A percentile compares a stretch with the other conserved stretches of the same genome.
These are phyloP conservation scores for Lasiosphaeria hispida DNA, from an alignment of 495 filamentous ascomycete species.

Conservation along the genomic window DNA sequence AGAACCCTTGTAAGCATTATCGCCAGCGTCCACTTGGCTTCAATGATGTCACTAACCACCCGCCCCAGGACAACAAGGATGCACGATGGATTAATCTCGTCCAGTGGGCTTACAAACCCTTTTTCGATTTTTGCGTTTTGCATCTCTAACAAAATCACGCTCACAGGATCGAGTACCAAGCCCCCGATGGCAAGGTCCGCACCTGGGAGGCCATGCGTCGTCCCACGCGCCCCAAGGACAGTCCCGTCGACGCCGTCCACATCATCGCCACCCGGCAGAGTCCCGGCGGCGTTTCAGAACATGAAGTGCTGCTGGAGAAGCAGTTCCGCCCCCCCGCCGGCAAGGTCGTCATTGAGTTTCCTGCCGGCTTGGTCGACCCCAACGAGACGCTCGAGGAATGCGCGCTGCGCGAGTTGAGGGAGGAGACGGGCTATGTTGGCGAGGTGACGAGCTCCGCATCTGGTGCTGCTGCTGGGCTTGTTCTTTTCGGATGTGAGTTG, in stretches of 20 bases:
- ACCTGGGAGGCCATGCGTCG: slow-evolving; percentile 70
- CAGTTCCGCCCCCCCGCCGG: slow-evolving; percentile 85
- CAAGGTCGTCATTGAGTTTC: slow-evolving; percentile 70
- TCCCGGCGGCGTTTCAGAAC: slow-evolving; percentile 38
- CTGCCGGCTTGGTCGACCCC: slow-evolving; percentile 71
- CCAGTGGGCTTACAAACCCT: too few species aligned
- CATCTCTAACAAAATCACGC: not conserved
- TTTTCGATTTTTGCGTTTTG: too few species aligned
- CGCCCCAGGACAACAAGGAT: too few species aligned
- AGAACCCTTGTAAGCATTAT: too few species aligned
- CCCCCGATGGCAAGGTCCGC: slow-evolving; percentile 59
- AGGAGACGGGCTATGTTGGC: slow-evolving; percentile 67
- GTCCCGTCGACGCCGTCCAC: slow-evolving; percentile 71
- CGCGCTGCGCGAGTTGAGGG: slow-evolving; percentile 70
- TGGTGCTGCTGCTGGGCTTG: too few species aligned
- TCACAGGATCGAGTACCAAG: slow-evolving; percentile 59
- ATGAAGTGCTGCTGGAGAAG: slow-evolving; percentile 79
- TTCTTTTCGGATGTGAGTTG: too few species aligned
- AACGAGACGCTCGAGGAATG: slow-evolving; percentile 68
- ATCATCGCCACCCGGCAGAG: slow-evolving; percentile 70
- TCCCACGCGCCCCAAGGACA: slow-evolving; percentile 58
- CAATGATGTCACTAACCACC: too few species aligned
- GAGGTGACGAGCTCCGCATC: not conserved
- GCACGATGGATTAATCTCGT: too few species aligned
- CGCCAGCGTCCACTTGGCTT: too few species aligned